Evolutionary conservation across 345 rosid species (phyloP).

Genomic region (Linum lewisii): DNA sequence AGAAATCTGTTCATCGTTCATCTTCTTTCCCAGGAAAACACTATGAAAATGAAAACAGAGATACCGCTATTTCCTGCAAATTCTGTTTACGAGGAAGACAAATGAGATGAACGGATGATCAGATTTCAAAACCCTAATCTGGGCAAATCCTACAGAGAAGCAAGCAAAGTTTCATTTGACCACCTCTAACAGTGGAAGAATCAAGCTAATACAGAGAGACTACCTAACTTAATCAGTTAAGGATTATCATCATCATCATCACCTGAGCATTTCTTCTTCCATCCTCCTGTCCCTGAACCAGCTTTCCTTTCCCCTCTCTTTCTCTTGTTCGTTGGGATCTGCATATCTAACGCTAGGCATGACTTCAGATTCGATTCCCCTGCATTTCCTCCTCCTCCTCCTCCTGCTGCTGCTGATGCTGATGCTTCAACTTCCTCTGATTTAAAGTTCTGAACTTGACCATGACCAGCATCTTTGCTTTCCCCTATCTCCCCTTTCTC

Average conservation of each 20-base stretch:
- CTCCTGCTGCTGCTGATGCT: constrained; percentile 22
- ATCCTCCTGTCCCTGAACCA: constrained; percentile 23
- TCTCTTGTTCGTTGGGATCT: constrained; percentile 71
- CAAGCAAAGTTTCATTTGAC: too few relatives aligned
- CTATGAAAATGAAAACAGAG: too few relatives aligned
- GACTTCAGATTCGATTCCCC: constrained; percentile 38
- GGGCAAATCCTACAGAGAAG: too few relatives aligned
- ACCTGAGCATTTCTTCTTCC: constrained; percentile 7
- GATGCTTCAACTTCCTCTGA: constrained; percentile 18
- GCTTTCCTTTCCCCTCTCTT: constrained; percentile 82
- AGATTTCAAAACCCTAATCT: too few relatives aligned
- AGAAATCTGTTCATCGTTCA: too few relatives aligned
- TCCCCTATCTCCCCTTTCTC: constrained; percentile 37
- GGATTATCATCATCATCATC: constrained; percentile 1
- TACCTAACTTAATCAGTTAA: not conserved
- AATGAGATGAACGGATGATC: too few relatives aligned
- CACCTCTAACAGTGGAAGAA: too few relatives aligned
- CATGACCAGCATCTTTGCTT: constrained; percentile 43
- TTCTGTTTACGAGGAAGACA: too few relatives aligned
- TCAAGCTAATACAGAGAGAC: not conserved
- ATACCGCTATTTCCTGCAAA: too few relatives aligned
- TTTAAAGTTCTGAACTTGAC: constrained; percentile 28
- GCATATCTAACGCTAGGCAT: constrained; percentile 59
- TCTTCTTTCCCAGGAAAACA: too few relatives aligned
- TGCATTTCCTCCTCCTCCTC: constrained; percentile 19